Evolutionary conservation across 352 stramenopile genomes (phyloP).

Genomic region (Phytophthora sp.): DNA sequence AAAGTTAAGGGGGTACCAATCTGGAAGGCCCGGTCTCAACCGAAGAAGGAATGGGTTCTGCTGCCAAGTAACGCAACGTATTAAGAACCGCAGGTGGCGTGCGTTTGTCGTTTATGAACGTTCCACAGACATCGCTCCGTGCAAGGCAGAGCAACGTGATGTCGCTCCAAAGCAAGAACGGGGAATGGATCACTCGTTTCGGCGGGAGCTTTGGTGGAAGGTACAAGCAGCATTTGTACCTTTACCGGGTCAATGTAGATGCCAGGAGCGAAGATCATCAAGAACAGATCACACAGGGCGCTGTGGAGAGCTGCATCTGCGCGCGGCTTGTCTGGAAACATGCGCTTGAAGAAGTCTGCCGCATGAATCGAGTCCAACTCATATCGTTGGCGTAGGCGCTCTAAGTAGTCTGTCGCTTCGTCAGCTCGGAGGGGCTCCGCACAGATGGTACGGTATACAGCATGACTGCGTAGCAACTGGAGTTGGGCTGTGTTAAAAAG

Average conservation of each 20-base stretch:
- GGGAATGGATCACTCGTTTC: not conserved
- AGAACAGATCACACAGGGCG: constrained; percentile 3
- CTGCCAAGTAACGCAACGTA: not conserved
- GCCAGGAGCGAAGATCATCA: constrained; percentile 4
- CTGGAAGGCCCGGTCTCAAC: not conserved
- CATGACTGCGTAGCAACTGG: not conserved
- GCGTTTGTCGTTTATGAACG: not conserved
- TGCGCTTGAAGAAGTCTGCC: not conserved
- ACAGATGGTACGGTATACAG: not conserved
- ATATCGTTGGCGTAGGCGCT: not conserved
- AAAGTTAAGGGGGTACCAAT: constrained; percentile 11
- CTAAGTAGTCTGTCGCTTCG: not conserved
- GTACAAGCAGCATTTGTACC: not conserved
- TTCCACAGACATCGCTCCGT: not conserved
- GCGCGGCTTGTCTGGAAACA: not conserved
- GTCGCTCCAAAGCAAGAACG: constrained; percentile 11
- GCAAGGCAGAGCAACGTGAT: not conserved
- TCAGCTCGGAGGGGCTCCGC: not conserved
- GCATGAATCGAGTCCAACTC: not conserved
- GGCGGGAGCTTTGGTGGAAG: not conserved
- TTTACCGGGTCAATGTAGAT: constrained; percentile 18
- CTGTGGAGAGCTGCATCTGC: not conserved
- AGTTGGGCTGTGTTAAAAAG: not conserved
- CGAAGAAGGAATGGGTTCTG: not conserved
- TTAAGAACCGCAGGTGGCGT: not conserved